Evolutionary conservation across 495 filamentous ascomycete species (phyloP), one percentile per base, ranked within the genome.

Genomic region (Cudoniella acicularis): DNA sequence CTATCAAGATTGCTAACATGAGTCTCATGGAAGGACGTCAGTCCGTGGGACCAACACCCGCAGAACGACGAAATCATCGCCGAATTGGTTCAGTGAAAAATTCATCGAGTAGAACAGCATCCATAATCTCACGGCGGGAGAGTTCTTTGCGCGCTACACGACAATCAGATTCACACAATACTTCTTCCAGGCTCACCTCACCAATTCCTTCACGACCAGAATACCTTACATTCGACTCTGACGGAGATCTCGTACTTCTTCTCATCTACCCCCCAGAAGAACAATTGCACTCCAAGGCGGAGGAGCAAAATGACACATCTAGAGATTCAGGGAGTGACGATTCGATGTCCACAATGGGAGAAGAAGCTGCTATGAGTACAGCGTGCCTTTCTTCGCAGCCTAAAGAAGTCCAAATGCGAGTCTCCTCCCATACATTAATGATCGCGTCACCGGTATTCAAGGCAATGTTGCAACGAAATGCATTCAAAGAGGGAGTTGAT

Each of bases 371-470:
- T 36, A 6, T 36, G 30, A 36, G 6, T 13, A 36, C 30, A 36
- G 4, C 30, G 13, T 6, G 30, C 30, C 30, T 13, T 36, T 36
- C 16, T 4, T 21, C 16, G 17, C 4, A n/a, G 43, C 20, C 13
- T 6, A n/a, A 13, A 36, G 43, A 47, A 47, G 4, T 6, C n/a
- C 43, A 17, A 4, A 17, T n/a, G 13, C 4, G 13, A 17, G 77
- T 80, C 8, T 83, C 79, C 13, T 79, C 79, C 1, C 75, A 72
- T 22, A 77, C 83, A 61, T 62, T 84, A n/a, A 68, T 61, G 1
- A 54, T 80, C 18, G 73, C 75, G 3, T 84, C 78, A 1, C 64
- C 73, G 1, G 58, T 73, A 10, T 81, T 84, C 43, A 21, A 47
- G 17, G 46, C 46, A 1, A 49, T 49, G 46, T 10, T 49, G 6